Evolutionary conservation across 306 rosid genomes (phyloP), one percentile per base, ranked within the genome.

Genomic region (Prunus mongolica): DNA sequence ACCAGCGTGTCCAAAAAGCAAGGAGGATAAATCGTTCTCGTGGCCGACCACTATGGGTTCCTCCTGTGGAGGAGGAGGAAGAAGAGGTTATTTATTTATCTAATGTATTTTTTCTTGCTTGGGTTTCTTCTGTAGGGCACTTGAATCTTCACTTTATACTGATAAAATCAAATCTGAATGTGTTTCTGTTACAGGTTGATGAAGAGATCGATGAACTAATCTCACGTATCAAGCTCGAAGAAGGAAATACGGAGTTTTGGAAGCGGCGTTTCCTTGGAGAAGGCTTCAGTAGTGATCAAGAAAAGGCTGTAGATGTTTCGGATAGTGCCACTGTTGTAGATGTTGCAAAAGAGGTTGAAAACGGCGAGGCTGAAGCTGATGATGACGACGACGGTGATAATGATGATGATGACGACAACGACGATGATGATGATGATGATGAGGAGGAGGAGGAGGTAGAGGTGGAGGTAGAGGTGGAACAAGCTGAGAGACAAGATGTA

Each of bases 1-100:
- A 92, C 85, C 98, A 95, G 86, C 97, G 98, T 44, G 98, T 95
- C 78, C 98, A 95, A 81, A 95, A 95, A 81, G 98, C 98, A 84
- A 89, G 98, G 82, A 90, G 97, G 86, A 95, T 95, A 84, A 95
- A 95, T 72, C 91, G 91, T 71, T 95, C 98, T 76, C 97, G 97
- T 56, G 97, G 98, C 79, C 90, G 97, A 68, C 98, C 98, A 69
- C 97, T 95, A 72, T 95, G 98, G 98, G 95, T 95, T 86, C 98
- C 98, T 72, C 94, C 96, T 6, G 76, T 95, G 24, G 97, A 92
- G 82, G 96, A 88, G 84, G 97, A 90, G 76, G 98, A 94, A 74
- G 98, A 95, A 83, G 93, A 89, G 97, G 98, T 95, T 60, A 72
- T 44, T 83, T 38, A 55, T 78, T 47, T 19, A 67, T 66, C 57